phyloP scores from a whole-genome alignment of 129 eudicot genomes.

The Arctium lappa region DNA sequence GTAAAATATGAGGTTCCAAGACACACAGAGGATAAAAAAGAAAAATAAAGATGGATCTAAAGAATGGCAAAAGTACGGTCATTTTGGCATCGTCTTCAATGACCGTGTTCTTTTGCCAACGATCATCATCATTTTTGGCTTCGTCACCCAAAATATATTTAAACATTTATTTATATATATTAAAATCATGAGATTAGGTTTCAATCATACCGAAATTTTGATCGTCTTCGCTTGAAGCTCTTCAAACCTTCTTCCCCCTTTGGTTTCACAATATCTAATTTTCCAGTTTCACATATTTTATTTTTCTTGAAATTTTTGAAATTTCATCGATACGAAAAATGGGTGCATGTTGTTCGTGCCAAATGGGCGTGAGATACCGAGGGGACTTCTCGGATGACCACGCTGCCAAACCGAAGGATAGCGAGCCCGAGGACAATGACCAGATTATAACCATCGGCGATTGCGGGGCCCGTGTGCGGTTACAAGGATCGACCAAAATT shows the following conservation, averaged over 20 bases:
- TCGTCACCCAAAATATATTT: not conserved
- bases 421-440: slow-evolving; percentile 21
- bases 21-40: not conserved
- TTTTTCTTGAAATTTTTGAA: not conserved
- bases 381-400: slow-evolving; percentile 8
- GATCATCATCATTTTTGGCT: not conserved
- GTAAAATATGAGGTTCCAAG: not conserved
- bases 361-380: slow-evolving; percentile 23
- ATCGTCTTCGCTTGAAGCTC: not conserved
- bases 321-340: slow-evolving; percentile 25
- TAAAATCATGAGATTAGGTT: not conserved
- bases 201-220: not conserved
- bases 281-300: not conserved
- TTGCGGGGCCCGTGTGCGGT: slow-evolving; percentile 46
- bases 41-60: slow-evolving; percentile 1
- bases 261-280: not conserved
- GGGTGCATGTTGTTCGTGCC: slow-evolving; percentile 82
- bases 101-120: slow-evolving; percentile 10
- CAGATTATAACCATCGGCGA: slow-evolving; percentile 35
- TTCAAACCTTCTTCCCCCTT: not conserved
- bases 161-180: not conserved
- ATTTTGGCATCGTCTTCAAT: not conserved
- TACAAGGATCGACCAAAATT: slow-evolving; percentile 56
- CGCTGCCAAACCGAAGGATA: slow-evolving; percentile 7
- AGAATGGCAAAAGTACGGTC: slow-evolving; percentile 14